Evolutionary conservation across 495 filamentous ascomycete species (phyloP), one percentile per base, ranked within the genome.

Genomic region (Penicillium verhagenii): DNA sequence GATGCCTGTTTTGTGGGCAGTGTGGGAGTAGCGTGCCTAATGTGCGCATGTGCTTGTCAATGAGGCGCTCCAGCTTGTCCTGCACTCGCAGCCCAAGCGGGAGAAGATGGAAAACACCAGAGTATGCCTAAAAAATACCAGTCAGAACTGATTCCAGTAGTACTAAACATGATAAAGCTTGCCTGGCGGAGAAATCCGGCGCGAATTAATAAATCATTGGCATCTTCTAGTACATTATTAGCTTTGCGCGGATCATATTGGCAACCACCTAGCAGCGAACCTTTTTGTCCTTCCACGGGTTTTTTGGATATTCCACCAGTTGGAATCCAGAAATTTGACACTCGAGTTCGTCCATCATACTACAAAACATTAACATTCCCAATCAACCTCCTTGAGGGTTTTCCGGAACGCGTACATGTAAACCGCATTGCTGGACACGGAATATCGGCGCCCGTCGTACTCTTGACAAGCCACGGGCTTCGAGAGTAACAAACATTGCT

Each of bases 71-170:
- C 24, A 97, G 67, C 67, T 97, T 98, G 44, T 91, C 84, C 64
- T 96, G 92, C 0, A 97, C 90, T 26, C 90, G 79, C 31, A 90
- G 77, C 3, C 94, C 94, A n/a, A 98, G 76, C 1, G 94, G 94
- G 8, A 98, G 78, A 63, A 96, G 79, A 68, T 98, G 95, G 67
- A 97, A 97, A 29, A 98, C 81, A 5, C 94, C 95, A 4, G 93
- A 82, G 59, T 96, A 85, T 35, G 90, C 87, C 84, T 92, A n/a
- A n/a, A n/a, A n/a, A n/a, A n/a, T n/a, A n/a, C n/a, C n/a, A n/a
- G n/a, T n/a, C n/a, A n/a, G 25, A 23, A 25, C 3, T 35, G 47
- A 57, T 25, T 64, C n/a, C 13, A 4, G 7, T 23, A 14, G 16
- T 54, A 13, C 29, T 44, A 7, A 3, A n/a, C 3, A n/a, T 29